phyloP scores from a whole-genome alignment of 768 basidiomycete species.

The Lactarius tabidus region DNA sequence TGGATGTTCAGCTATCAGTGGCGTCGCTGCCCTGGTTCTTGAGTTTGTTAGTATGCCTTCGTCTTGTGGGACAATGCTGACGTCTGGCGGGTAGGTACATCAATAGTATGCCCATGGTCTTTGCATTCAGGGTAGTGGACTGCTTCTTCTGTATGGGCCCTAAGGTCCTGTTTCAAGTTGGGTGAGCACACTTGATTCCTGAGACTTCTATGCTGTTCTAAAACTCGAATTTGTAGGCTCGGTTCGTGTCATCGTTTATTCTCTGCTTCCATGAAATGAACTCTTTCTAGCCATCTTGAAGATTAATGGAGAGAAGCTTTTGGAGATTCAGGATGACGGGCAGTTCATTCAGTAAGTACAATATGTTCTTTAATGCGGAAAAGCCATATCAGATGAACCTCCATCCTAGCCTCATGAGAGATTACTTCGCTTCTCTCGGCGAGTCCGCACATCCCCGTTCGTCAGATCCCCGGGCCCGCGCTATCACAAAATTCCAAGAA shows the following conservation, averaged over 20 bases:
- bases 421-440: constrained; percentile 90
- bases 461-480: constrained; percentile 80
- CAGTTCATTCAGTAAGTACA: constrained; percentile 79
- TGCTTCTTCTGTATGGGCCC: constrained; percentile 99
- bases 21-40: constrained; percentile 98
- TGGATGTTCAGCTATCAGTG: constrained; percentile 95
- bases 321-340: constrained; percentile 95
- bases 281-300: constrained; percentile 76
- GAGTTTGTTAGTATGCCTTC: constrained; percentile 65
- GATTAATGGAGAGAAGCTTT: constrained; percentile 90
- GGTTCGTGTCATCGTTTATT: constrained; percentile 40
- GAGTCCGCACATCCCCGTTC: constrained; percentile 92
- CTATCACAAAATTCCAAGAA: constrained; percentile 97
- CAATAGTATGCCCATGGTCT: constrained; percentile 95
- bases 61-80: constrained; percentile 11
- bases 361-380: neutral
- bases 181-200: constrained; percentile 48
- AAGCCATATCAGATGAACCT: neutral
- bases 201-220: constrained; percentile 5
- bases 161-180: constrained; percentile 97
- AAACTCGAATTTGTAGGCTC: constrained; percentile 38
- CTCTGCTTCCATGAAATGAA: neutral
- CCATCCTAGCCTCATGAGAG: constrained; percentile 74
- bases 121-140: constrained; percentile 95
- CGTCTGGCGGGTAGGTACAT: constrained; percentile 55